Evolutionary conservation across 257 asterid species (phyloP), one percentile per base, ranked within the genome.

Genomic region (Salvia hispanica): DNA sequence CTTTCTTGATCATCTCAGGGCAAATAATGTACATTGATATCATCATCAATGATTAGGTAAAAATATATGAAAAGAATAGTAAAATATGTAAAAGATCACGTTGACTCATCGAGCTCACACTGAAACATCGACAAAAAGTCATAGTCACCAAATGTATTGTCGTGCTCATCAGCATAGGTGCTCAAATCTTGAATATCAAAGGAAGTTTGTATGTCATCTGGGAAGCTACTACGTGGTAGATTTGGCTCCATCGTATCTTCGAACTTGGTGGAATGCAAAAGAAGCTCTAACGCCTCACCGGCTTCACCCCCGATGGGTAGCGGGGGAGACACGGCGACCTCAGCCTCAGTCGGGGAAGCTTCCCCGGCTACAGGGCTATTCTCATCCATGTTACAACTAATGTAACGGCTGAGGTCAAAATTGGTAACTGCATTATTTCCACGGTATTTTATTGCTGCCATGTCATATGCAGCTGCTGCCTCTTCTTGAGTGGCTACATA

Each of bases 391-490:
- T 12, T 64, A 15, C 64, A 53, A 14, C 58, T 40, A 33, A 87
- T 55, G 75, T 94, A 94, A 78, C 90, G 96, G 62, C 95, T 87
- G 33, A 88, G 84, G 82, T 91, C 95, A 72, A 94, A 94, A 71
- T 94, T 94, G 28, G 99, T 94, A 54, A 94, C 90, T 9, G 99
- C 99, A 64, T 91, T 91, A 15, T 81, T 80, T 25, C 99, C 99
- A 0, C 99, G 92, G 64, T 94, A 88, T 74, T 94, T 92, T 56
- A 94, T 85, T 0, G 99, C 99, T 36, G 99, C 99, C 88, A 83
- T 79, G 83, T 94, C 99, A 42, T 94, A 94, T 1, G 99, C 99
- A 0, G 85, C 77, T 37, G 99, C 99, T 0, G 99, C 99, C 79
- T 94, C 99, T 63, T 94, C 99, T 78, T 94, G 93, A 2, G 97